Evolutionary conservation across 2,329 filamentous ascomycete genomes (phyloP).

Genomic region (Colletotrichum euphorbiae): DNA sequence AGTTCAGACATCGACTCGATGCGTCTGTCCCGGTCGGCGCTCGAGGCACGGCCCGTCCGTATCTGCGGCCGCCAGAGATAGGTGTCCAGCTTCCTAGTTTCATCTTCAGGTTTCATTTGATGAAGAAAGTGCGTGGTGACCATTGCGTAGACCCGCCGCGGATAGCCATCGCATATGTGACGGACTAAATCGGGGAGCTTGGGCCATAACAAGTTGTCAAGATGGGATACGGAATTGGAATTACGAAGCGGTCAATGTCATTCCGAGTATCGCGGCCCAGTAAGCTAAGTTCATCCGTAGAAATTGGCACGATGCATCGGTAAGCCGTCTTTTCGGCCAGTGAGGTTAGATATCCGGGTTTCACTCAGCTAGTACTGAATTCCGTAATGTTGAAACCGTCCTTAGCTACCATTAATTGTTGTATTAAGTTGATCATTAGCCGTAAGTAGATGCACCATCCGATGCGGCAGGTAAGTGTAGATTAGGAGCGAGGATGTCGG

Average conservation of each 20-base stretch:
- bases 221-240: not conserved
- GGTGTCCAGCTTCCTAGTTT: slow-evolving; percentile 7
- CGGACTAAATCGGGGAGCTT: not conserved
- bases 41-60: slow-evolving; percentile 8
- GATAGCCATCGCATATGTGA: not conserved
- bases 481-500: slow-evolving; percentile 6
- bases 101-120: slow-evolving; percentile 14
- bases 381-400: not conserved
- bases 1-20: not conserved
- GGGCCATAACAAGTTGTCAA: slow-evolving; percentile 2
- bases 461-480: too few relatives aligned
- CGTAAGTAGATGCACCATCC: not conserved
- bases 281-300: not conserved
- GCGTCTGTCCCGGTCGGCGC: slow-evolving; percentile 2
- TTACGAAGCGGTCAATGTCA: not conserved
- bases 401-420: not conserved
- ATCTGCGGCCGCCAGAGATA: not conserved
- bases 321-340: not conserved
- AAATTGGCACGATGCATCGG: not conserved
- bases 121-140: slow-evolving; percentile 13
- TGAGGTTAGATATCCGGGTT: too few relatives aligned
- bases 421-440: not conserved
- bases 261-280: not conserved
- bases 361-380: too few relatives aligned
- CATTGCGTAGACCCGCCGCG: not conserved